Percentiles rank a stretch among this genome's conserved stretches.
phyloP scores from a whole-genome alignment of 768 basidiomycete genomes.

The Xerocomus potaroensis region DNA sequence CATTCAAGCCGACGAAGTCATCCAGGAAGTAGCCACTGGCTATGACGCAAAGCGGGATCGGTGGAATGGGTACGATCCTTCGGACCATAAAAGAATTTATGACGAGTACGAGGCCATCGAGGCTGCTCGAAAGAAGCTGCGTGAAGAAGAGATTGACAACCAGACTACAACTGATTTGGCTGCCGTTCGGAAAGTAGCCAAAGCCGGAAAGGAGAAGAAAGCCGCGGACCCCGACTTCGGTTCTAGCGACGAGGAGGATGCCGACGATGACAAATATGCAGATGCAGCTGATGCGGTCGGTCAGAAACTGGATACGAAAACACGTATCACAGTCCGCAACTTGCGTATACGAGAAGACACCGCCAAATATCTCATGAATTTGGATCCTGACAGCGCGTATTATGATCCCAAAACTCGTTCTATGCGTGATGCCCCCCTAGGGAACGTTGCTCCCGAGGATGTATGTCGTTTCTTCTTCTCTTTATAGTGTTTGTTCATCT shows the following conservation, averaged over 20 bases:
- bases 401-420: slow-evolving; percentile 99
- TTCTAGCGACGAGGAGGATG: slow-evolving; percentile 92
- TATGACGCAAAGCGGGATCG: slow-evolving; percentile 96
- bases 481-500: not conserved
- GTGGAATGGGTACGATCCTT: slow-evolving; percentile 97
- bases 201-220: slow-evolving; percentile 73
- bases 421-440: slow-evolving; percentile 94
- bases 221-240: slow-evolving; percentile 88
- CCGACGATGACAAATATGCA: slow-evolving; percentile 97
- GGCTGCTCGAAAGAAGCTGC: slow-evolving; percentile 79
- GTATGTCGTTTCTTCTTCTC: slow-evolving; percentile 41
- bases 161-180: slow-evolving; percentile 91
- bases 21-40: slow-evolving; percentile 70
- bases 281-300: slow-evolving; percentile 97
- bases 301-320: slow-evolving; percentile 97
- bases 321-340: slow-evolving; percentile 96
- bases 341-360: slow-evolving; percentile 98
- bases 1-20: slow-evolving; percentile 87
- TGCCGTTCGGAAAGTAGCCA: slow-evolving; percentile 91
- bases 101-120: slow-evolving; percentile 95
- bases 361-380: slow-evolving; percentile 95
- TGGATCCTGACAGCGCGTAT: slow-evolving; percentile 94
- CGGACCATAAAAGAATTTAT: slow-evolving; percentile 81
- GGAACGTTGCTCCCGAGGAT: slow-evolving; percentile 78
- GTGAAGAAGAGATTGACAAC: slow-evolving; percentile 98